These are phyloP conservation scores for Yamadazyma dushanensis DNA, from an alignment of 1,139 yeast species.

Conservation along the genomic window DNA sequence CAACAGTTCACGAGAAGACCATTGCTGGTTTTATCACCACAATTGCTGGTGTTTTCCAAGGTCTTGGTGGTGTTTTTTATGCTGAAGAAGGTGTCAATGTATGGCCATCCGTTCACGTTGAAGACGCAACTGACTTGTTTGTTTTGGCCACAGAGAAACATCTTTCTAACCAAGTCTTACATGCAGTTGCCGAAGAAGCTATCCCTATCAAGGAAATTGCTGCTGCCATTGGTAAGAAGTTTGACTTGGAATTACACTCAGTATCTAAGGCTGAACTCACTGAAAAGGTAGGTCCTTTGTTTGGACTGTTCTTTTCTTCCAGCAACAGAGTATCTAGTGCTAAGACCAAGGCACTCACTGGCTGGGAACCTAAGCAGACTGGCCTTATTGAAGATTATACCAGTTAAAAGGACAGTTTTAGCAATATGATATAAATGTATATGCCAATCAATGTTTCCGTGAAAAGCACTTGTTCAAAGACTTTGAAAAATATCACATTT, in stretches of 20 bases:
- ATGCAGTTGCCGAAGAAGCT: slow-evolving; percentile 21
- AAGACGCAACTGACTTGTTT: slow-evolving; percentile 27
- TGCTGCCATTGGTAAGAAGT: slow-evolving; percentile 19
- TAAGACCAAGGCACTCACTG: slow-evolving; percentile 15
- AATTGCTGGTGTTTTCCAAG: slow-evolving; percentile 14
- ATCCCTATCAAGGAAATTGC: slow-evolving; percentile 23
- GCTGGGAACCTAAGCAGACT: slow-evolving; percentile 22
- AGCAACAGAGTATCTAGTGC: slow-evolving; percentile 14
- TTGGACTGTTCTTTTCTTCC: slow-evolving; percentile 10
- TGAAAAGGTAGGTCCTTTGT: slow-evolving; percentile 8
- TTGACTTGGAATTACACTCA: slow-evolving; percentile 14
- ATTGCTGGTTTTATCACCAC: slow-evolving; percentile 19
- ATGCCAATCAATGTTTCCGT: too few relatives aligned
- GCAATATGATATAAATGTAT: too few relatives aligned
- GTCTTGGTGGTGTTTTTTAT: slow-evolving; percentile 18
- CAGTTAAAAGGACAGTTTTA: too few relatives aligned
- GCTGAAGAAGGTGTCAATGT: slow-evolving; percentile 24
- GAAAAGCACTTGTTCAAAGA: too few relatives aligned
- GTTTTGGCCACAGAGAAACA: slow-evolving; percentile 25
- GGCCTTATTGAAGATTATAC: slow-evolving; percentile 19
- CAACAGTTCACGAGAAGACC: slow-evolving; percentile 26
- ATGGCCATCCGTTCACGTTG: slow-evolving; percentile 30
- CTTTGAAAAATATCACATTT: too few relatives aligned
- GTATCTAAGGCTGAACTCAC: slow-evolving; percentile 13
- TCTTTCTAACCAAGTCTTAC: slow-evolving; percentile 21